Evolutionary conservation across 2,329 filamentous ascomycete genomes (phyloP), one percentile per base, ranked within the genome.

Genomic region (Clarireedia homoeocarpa): DNA sequence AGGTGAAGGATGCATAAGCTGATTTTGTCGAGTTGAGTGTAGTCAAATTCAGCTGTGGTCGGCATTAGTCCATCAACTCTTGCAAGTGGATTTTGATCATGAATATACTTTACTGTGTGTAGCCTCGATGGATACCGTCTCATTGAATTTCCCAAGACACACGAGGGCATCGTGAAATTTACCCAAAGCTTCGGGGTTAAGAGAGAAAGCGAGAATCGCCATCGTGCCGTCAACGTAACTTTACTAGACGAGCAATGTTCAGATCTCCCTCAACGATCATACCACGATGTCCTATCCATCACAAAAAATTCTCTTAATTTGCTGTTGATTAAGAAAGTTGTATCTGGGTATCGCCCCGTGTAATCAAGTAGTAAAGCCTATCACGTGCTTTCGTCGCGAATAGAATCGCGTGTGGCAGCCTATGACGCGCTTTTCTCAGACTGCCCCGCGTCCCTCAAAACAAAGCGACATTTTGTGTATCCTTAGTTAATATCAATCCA

Each of bases 21-120:
- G 88, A 89, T 67, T 89, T 89, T 55, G 88, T 89, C n/a, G 81
- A 80, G 69, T 92, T 92, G 61, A 92, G 74, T 14, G 88, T 83
- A 14, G 86, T 89, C 54, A 92, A 75, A 4, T 85, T 77, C 61
- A 92, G 79, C 88, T 89, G 59, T 36, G 50, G 48, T 47, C 51
- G 47, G 49, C 49, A 49, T 52, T 20, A 58, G 49, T 63, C 53
- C 34, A 34, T 12, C 9, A 34, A 34, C 30, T 34, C 30, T 9
- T 1, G 30, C 26, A 39, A 9, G 42, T 23, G 39, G 9, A 15
- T 53, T 40, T 39, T 26, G n/a, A 44, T 17, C 44, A 17, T 46
- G 34, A 38, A 58, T 57, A 44, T 39, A 63, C 62, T 61, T 65
- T 66, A 53, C 65, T 64, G 49, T 68, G 55, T 51, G 56, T 58